Conservation (phyloP, 2,329 filamentous ascomycete genomes). For the Trichoderma oligosporum region DNA sequence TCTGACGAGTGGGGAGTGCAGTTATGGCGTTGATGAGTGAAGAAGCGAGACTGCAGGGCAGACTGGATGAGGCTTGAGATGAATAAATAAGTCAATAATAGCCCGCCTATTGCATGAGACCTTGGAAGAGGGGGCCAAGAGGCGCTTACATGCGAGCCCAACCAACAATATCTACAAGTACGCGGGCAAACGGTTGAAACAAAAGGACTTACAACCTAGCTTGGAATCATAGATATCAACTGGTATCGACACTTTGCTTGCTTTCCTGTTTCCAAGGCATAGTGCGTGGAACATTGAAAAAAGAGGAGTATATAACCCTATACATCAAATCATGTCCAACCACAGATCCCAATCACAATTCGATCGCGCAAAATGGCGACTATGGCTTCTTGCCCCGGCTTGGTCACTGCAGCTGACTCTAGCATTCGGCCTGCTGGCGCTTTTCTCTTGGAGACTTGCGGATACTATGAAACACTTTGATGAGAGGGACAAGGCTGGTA, state of each 20-base stretch:
- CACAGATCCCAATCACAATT: slow-evolving; percentile 53
- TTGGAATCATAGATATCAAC: slow-evolving; percentile 1
- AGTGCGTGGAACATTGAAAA: not conserved
- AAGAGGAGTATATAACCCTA: not conserved
- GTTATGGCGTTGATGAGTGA: not conserved
- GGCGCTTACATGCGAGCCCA: slow-evolving; percentile 8
- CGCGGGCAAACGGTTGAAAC: not conserved
- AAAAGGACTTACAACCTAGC: not conserved
- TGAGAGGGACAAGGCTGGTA: slow-evolving; percentile 38
- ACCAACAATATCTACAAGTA: slow-evolving; percentile 9
- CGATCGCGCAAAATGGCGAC: slow-evolving; percentile 49
- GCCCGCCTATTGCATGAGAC: slow-evolving; percentile 1
- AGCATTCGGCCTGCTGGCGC: slow-evolving; percentile 44
- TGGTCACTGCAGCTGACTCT: slow-evolving; percentile 49
- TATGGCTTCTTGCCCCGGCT: slow-evolving; percentile 44
- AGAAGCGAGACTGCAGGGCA: slow-evolving; percentile 8
- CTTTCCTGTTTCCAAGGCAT: not conserved
- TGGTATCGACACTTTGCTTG: not conserved
- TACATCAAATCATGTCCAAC: slow-evolving; percentile 32
- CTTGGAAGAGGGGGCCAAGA: not conserved
- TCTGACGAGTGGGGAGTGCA: slow-evolving; percentile 4
- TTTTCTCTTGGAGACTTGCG: slow-evolving; percentile 53
- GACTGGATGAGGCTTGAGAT: slow-evolving; percentile 11
- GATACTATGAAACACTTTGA: slow-evolving; percentile 43
- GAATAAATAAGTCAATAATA: not conserved